Conservation (phyloP, 352 stramenopile genomes). For the Phytophthora sojae region DNA sequence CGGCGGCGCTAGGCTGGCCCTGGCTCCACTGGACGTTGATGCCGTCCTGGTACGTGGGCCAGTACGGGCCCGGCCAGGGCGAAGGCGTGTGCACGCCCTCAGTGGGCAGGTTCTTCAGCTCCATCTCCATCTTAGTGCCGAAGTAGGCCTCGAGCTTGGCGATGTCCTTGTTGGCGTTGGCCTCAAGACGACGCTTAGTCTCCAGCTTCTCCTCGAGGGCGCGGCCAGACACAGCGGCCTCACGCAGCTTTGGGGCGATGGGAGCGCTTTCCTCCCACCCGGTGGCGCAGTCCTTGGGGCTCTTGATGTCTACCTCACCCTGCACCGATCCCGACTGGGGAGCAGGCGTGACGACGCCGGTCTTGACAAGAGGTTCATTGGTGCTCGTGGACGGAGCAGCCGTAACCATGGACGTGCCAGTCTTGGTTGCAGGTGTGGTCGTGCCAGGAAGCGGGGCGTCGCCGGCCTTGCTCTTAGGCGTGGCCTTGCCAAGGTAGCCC, state of each 20-base stretch:
- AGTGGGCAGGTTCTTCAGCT: constrained; percentile 23
- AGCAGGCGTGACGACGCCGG: constrained; percentile 3
- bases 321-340: neutral
- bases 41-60: constrained; percentile 60
- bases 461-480: neutral
- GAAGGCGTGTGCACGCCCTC: constrained; percentile 14
- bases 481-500: constrained; percentile 4
- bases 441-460: neutral
- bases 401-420: constrained; percentile 6
- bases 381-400: constrained; percentile 8
- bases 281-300: constrained; percentile 30
- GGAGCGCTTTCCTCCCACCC: constrained; percentile 20
- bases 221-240: constrained; percentile 1
- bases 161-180: constrained; percentile 28
- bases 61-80: constrained; percentile 44
- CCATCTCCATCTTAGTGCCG: constrained; percentile 18
- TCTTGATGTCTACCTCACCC: neutral
- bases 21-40: constrained; percentile 54
- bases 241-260: constrained; percentile 12
- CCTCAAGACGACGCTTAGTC: constrained; percentile 13
- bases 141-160: constrained; percentile 30
- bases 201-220: constrained; percentile 18
- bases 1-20: constrained; percentile 30
- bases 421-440: constrained; percentile 16
- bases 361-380: neutral